Percentiles rank a stretch among this genome's conserved stretches.
phyloP scores from a whole-genome alignment of 441 rosid genomes.

The Erodium texanum region DNA sequence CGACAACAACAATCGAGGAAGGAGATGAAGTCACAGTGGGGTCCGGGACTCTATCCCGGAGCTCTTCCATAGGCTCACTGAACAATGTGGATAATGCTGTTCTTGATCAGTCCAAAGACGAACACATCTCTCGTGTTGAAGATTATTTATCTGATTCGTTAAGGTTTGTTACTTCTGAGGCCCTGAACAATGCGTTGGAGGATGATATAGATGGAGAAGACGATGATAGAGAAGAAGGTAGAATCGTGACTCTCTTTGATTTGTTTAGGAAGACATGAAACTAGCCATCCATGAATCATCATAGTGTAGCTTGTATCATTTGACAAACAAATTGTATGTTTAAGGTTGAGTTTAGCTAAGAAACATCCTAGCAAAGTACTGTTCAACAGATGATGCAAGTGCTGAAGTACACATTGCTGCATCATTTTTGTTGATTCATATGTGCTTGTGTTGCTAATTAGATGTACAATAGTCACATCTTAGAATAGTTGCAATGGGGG shows the following conservation, averaged over 20 bases:
- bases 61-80: constrained; percentile 42
- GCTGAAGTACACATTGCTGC: too few species aligned
- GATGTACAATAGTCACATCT: too few species aligned
- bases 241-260: constrained; percentile 31
- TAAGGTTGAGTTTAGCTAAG: background rate
- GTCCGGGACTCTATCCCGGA: constrained; percentile 54
- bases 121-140: constrained; percentile 39
- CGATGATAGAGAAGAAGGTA: constrained; percentile 32
- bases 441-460: too few species aligned
- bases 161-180: constrained; percentile 27
- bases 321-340: background rate
- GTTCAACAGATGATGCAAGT: too few species aligned
- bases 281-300: too few species aligned
- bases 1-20: constrained; percentile 44
- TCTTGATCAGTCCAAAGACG: constrained; percentile 17
- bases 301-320: background rate
- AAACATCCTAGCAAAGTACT: constrained; percentile 33
- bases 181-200: constrained; percentile 37
- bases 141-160: constrained; percentile 49
- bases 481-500: too few species aligned
- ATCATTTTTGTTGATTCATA: too few species aligned
- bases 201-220: constrained; percentile 15
- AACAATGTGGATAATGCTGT: constrained; percentile 20
- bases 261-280: constrained; percentile 48
- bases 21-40: constrained; percentile 68